phyloP scores from a whole-genome alignment of 2,329 filamentous ascomycete genomes.

The Aspergillus sp. region DNA sequence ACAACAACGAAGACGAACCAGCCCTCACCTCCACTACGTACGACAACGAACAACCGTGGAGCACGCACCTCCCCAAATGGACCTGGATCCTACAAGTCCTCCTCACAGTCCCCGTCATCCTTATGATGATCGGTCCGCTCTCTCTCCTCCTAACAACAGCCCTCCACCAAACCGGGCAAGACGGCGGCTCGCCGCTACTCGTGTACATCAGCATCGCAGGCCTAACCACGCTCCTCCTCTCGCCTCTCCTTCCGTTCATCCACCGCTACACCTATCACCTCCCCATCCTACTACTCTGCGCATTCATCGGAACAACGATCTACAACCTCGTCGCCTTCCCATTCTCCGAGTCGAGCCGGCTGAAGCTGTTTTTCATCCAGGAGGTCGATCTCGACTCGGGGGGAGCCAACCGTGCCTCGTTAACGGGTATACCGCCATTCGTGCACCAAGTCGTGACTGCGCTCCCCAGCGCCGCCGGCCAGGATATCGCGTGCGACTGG shows the following conservation, averaged over 20 bases:
- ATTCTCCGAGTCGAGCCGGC: slow-evolving; percentile 67
- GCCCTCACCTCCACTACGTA: slow-evolving; percentile 38
- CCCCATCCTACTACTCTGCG: slow-evolving; percentile 63
- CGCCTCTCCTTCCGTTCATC: slow-evolving; percentile 73
- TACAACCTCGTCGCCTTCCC: slow-evolving; percentile 87
- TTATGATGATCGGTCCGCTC: slow-evolving; percentile 70
- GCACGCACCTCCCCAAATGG: slow-evolving; percentile 66
- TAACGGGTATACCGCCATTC: slow-evolving; percentile 61
- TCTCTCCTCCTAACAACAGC: slow-evolving; percentile 64
- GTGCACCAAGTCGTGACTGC: slow-evolving; percentile 57
- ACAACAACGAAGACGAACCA: too few relatives aligned
- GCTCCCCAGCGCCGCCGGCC: slow-evolving; percentile 57
- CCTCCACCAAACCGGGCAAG: slow-evolving; percentile 70
- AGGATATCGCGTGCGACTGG: slow-evolving; percentile 48
- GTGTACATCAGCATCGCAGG: slow-evolving; percentile 64
- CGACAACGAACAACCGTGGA: slow-evolving; percentile 77
- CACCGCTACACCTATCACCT: slow-evolving; percentile 79
- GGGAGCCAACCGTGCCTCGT: slow-evolving; percentile 59
- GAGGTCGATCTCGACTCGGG: slow-evolving; percentile 62
- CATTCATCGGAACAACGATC: slow-evolving; percentile 67
- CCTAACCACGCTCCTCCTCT: slow-evolving; percentile 62
- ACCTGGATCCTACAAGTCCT: slow-evolving; percentile 84
- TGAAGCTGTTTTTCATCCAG: slow-evolving; percentile 85
- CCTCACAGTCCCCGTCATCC: slow-evolving; percentile 65
- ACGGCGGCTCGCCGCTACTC: slow-evolving; percentile 64